Evolutionary conservation across 1,284 basidiomycete species (phyloP), one percentile per base, ranked within the genome.

Genomic region (Ustilago esculenta): DNA sequence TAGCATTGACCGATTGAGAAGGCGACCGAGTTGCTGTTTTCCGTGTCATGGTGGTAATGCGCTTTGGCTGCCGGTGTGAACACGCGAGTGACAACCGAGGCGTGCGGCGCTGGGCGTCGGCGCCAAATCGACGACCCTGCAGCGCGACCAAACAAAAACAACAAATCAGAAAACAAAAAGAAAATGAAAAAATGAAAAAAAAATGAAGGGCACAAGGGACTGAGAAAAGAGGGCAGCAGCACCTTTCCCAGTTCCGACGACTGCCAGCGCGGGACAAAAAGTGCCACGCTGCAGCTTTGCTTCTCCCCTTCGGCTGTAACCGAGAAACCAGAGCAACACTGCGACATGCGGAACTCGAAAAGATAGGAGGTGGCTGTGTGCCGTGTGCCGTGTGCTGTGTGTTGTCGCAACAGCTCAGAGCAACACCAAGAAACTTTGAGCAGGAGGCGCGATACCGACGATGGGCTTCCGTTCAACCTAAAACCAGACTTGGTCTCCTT

Each of bases 71-170:
- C 9, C 33, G 33, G 33, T 15, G 11, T 34, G 11, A 15, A 34
- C 11, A 34, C 8, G 33, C 33, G 39, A 32, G 48, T 50, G 47
- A 40, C 39, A 41, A 37, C 47, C 34, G 39, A 50, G 18, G 18
- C 21, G 47, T 7, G 7, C 7, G 27, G 37, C 20, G 20, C 37
- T 14, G 29, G 5, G n/a, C 35, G 25, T 39, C 21, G 35, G 35
- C 36, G 35, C 36, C 18, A 18, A 11, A 29, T 27, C 24, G 37
- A 39, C 36, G 36, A 29, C 46, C 39, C 39, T 41, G 39, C 39
- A 41, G 46, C 24, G 23, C 25, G 46, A n/a, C 35, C 21, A 35
- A 24, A 20, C 46, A 48, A 48, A 48, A 35, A 48, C 37, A 48
- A 24, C 14, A 8, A 15, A 6, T 29, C 9, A n/a, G 29, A 32